A percentile compares a stretch with the other conserved stretches of the same genome.
phyloP scores from a whole-genome alignment of 306 rosid genomes.

The Luffa acutangula region DNA sequence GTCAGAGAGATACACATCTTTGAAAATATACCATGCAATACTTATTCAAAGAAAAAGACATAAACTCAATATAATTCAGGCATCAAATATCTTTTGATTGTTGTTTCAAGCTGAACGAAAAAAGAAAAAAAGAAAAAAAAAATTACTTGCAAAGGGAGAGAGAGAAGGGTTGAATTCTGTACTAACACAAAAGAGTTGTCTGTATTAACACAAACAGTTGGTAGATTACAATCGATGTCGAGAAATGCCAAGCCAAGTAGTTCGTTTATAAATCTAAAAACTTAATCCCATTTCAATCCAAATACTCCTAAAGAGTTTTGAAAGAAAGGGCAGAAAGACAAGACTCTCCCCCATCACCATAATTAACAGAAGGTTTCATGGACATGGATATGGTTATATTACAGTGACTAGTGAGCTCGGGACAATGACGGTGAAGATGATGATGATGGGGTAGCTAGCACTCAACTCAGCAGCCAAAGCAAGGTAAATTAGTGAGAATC shows the following conservation, averaged over 20 bases:
- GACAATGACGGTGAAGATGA: not conserved
- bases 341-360: not conserved
- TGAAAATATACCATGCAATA: not conserved
- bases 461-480: not conserved
- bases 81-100: not conserved
- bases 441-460: not conserved
- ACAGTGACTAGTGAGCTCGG: not conserved
- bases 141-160: not conserved
- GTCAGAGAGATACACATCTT: not conserved
- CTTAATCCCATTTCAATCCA: not conserved
- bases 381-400: not conserved
- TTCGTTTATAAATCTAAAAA: not conserved
- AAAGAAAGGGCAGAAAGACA: not conserved
- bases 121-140: not conserved
- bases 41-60: not conserved
- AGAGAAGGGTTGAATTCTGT: not conserved
- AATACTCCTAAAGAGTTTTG: not conserved
- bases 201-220: slow-evolving; percentile 4
- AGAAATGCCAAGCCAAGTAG: not conserved
- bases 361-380: not conserved
- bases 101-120: not conserved
- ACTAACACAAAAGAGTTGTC: slow-evolving; percentile 3
- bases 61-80: not conserved
- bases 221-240: not conserved
- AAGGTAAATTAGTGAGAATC: slow-evolving; percentile 1